A percentile compares a stretch with the other conserved stretches of the same genome.
Evolutionary conservation across 2,329 filamentous ascomycete genomes (phyloP).

Genomic region (Colletotrichum camelliae): DNA sequence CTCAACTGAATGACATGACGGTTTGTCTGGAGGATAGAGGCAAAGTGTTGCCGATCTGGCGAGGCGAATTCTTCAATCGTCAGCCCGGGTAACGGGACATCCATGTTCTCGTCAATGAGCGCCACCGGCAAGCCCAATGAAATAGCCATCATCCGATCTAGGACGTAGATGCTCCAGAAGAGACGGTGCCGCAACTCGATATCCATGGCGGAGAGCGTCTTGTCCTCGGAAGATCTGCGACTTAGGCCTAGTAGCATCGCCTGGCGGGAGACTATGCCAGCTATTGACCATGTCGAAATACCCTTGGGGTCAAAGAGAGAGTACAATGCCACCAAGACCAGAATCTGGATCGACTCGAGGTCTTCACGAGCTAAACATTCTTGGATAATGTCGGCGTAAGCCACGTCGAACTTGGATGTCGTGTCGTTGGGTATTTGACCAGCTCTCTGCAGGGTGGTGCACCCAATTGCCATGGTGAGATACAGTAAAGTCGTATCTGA

Average conservation of each 20-base stretch:
- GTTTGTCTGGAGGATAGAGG: conserved; percentile 47
- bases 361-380: conserved; percentile 41
- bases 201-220: conserved; percentile 28
- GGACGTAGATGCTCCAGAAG: conserved; percentile 50
- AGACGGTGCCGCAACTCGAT: conserved; percentile 42
- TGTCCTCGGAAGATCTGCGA: conserved; percentile 33
- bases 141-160: conserved; percentile 50
- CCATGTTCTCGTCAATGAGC: conserved; percentile 42
- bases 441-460: conserved; percentile 47
- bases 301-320: conserved; percentile 47
- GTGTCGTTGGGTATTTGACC: conserved; percentile 41
- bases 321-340: conserved; percentile 46
- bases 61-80: conserved; percentile 51
- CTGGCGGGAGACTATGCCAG: conserved; percentile 44
- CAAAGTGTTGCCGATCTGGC: conserved; percentile 38
- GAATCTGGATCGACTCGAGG: conserved; percentile 44
- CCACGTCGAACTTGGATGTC: conserved; percentile 37
- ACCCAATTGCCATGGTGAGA: conserved; percentile 52
- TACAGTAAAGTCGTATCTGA: conserved; percentile 41
- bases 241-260: conserved; percentile 43
- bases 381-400: conserved; percentile 44
- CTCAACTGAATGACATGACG: conserved; percentile 50
- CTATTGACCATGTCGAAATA: conserved; percentile 44
- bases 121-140: conserved; percentile 45
- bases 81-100: conserved; percentile 47